A percentile compares a stretch with the other conserved stretches of the same genome.
These are phyloP conservation scores for Rhizopus delemar DNA, from an alignment of 371 early-diverging fungal species.

Conservation along the genomic window DNA sequence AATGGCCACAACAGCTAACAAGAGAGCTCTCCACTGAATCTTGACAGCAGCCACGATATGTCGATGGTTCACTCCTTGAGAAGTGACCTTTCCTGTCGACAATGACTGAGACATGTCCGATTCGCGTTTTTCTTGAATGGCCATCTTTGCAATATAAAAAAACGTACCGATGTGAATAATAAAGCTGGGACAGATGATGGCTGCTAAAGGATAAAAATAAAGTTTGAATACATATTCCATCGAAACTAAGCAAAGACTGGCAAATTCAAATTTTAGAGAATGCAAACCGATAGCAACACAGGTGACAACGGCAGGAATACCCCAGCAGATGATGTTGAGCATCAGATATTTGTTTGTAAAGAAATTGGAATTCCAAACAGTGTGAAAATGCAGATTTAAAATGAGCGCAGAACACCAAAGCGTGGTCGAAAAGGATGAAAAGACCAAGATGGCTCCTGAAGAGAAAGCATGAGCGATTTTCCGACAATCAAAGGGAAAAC, in stretches of 20 bases:
- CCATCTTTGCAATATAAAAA: conserved; percentile 61
- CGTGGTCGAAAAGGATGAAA: conserved; percentile 57
- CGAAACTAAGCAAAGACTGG: conserved; percentile 60
- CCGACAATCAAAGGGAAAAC: too few species aligned
- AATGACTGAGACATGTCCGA: conserved; percentile 55
- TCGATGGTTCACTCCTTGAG: conserved; percentile 43
- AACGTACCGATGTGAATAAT: conserved; percentile 64
- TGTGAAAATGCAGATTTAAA: conserved; percentile 64
- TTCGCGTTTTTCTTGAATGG: conserved; percentile 47
- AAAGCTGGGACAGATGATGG: conserved; percentile 60
- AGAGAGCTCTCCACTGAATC: conserved; percentile 71
- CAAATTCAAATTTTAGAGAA: conserved; percentile 62
- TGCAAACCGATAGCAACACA: conserved; percentile 51
- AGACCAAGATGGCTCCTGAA: conserved; percentile 55
- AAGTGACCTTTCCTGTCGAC: conserved; percentile 35
- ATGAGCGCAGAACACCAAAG: conserved; percentile 68
- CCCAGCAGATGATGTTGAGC: conserved; percentile 66
- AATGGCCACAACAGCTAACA: conserved; percentile 58
- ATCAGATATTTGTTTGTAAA: conserved; percentile 57
- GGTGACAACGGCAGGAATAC: conserved; percentile 57
- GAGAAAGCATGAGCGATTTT: not conserved
- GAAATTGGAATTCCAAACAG: conserved; percentile 69
- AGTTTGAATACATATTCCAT: conserved; percentile 52
- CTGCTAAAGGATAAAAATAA: conserved; percentile 66
- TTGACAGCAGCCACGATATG: conserved; percentile 65